Conservation (phyloP, 2,329 filamentous ascomycete species). For the Colletotrichum lindemuthianum region DNA sequence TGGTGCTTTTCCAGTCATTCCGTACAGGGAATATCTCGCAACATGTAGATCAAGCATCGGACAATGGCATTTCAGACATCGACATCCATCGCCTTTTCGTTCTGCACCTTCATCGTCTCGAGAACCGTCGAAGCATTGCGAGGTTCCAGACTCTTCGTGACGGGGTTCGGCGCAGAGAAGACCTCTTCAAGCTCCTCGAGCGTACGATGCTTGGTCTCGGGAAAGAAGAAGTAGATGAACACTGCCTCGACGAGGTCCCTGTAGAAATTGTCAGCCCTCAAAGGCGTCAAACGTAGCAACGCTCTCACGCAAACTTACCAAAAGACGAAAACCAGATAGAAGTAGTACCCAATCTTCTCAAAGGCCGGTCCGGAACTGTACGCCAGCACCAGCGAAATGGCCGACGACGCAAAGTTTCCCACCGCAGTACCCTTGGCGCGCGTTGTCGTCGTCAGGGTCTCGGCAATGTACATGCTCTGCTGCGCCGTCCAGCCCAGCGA, state of each 20-base stretch:
- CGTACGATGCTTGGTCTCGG: slow-evolving; percentile 58
- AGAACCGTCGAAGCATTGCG: slow-evolving; percentile 55
- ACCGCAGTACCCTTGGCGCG: slow-evolving; percentile 57
- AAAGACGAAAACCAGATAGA: slow-evolving; percentile 57
- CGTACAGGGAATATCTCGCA: too few species aligned
- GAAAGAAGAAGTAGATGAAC: slow-evolving; percentile 61
- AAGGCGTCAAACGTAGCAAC: background rate
- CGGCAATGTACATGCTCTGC: slow-evolving; percentile 61
- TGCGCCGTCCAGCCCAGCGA: slow-evolving; percentile 62
- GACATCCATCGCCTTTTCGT: slow-evolving; percentile 25
- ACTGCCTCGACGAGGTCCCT: slow-evolving; percentile 51
- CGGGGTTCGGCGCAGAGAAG: slow-evolving; percentile 57
- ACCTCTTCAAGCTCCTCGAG: slow-evolving; percentile 66
- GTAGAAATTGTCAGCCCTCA: background rate
- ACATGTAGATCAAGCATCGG: too few species aligned
- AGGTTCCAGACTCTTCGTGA: slow-evolving; percentile 54
- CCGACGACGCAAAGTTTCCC: slow-evolving; percentile 53
- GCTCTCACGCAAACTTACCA: slow-evolving; percentile 42
- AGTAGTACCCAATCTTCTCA: slow-evolving; percentile 54
- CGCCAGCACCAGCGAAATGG: slow-evolving; percentile 52
- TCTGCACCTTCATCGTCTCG: slow-evolving; percentile 34
- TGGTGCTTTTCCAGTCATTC: too few species aligned
- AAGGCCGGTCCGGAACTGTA: slow-evolving; percentile 57
- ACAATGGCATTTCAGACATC: background rate
- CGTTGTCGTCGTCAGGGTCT: slow-evolving; percentile 56